Evolutionary conservation across 2,329 filamentous ascomycete genomes (phyloP).

Genomic region (Clarireedia paspali): DNA sequence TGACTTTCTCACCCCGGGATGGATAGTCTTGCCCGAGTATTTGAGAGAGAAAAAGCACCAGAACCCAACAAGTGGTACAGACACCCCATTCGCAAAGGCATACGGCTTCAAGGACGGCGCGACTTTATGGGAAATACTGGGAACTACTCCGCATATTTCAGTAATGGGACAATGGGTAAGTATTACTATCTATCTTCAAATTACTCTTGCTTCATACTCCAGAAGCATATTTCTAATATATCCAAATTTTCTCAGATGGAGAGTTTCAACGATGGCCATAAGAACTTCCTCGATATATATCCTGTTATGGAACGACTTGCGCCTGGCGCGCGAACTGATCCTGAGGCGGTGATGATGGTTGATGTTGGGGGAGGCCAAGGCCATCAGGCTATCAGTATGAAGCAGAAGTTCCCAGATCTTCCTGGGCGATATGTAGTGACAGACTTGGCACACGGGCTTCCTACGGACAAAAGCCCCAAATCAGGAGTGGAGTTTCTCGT

Average conservation of each 20-base stretch:
- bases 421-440: conserved; percentile 17
- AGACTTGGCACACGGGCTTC: conserved; percentile 12
- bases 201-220: background rate
- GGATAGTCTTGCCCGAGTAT: background rate
- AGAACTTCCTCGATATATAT: background rate
- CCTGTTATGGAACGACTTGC: background rate
- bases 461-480: background rate
- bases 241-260: background rate
- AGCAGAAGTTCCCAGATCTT: background rate
- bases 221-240: background rate
- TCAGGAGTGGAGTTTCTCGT: conserved; percentile 12
- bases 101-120: background rate
- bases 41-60: background rate
- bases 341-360: background rate
- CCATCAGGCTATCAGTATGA: conserved; percentile 11
- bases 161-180: background rate
- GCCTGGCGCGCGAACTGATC: background rate
- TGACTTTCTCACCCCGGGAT: background rate
- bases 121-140: background rate
- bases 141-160: background rate
- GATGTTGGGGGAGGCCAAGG: conserved; percentile 7
- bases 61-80: background rate
- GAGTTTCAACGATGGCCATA: background rate
- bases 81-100: background rate
- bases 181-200: background rate